Conservation (phyloP, 139 green algal genomes). For the Coccomyxa sp. region DNA sequence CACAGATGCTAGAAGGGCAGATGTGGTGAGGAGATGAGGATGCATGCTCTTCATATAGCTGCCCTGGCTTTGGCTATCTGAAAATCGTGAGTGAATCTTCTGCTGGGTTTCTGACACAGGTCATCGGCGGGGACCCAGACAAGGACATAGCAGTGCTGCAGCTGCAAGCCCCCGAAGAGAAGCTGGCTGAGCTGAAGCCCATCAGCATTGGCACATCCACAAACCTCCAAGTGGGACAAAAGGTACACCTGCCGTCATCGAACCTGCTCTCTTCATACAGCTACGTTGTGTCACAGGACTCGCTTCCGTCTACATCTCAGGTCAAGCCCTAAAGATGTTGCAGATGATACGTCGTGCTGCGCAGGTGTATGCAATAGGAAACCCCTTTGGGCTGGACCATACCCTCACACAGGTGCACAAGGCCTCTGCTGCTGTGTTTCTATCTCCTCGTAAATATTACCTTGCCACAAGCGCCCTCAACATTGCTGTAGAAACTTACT, state of each 20-base stretch:
- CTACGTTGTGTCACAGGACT: neutral
- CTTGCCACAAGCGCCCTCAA: no score
- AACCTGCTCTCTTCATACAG: neutral
- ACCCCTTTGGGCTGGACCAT: slow-evolving; percentile 83
- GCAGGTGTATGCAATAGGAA: slow-evolving; percentile 40
- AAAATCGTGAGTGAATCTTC: no score
- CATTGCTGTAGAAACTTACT: no score
- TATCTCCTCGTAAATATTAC: no score
- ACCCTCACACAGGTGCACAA: slow-evolving; percentile 49
- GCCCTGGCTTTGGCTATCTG: no score
- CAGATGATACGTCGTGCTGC: neutral
- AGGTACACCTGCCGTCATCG: slow-evolving; percentile 17
- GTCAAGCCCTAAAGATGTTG: no score
- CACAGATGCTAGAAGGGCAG: neutral
- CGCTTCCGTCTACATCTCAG: neutral
- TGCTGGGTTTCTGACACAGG: no score
- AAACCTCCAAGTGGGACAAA: slow-evolving; percentile 60
- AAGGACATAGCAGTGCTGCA: slow-evolving; percentile 80
- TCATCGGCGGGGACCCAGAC: slow-evolving; percentile 54
- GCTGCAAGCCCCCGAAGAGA: slow-evolving; percentile 42
- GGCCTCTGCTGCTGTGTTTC: no score
- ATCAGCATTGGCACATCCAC: slow-evolving; percentile 39
- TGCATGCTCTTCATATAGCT: no score
- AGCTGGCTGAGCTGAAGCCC: slow-evolving; percentile 36
- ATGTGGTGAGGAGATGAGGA: no score